Base-by-base conservation (phyloP, 352 stramenopile genomes). In the Globisporangium cystogenes region DNA sequence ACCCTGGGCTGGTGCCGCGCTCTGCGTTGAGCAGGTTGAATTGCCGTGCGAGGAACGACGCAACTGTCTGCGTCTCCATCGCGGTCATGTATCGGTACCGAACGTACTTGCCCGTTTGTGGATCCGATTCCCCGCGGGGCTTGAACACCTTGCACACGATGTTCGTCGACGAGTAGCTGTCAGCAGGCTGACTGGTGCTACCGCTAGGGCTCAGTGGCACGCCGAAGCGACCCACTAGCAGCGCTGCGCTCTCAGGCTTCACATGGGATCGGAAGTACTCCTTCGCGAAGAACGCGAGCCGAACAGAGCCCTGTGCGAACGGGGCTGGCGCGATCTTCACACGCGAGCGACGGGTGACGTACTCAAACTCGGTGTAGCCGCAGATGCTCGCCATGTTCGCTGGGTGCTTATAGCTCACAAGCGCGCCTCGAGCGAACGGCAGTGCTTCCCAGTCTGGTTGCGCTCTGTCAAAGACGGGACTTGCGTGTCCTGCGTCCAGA, bases 61-160 rank as follows among this genome's bases (percentile, higher is more conserved):
- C 67, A 37, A 82, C 67, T 12, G 62, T 66, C 16, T 68, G 72
- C 21, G 60, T 60, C 54, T 79, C 68, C 49, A 74, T 69, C 37
- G 70, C 55, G 37, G 56, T 59, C 23, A 74, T 52, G 48, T 74
- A 81, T 48, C 44, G 70, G 55, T 54, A 67, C 59, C 27, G 64
- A 31, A 48, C 57, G 57, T 51, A 48, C 57, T 26, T 53, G 45
- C 31, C 57, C 48, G 47, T n/a, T 1, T 26, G 41, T 26, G 4
- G 0, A 1, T 35, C 27, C 21, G 18, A 16, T 2, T 36, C 20
- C 12, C 23, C 43, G 12, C 21, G 11, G 5, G 41, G 20, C 42
- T 48, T 48, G 43, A 33, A 48, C 12, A 33, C 21, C 18, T 48
- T 48, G 43, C 43, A 48, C 24, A 36, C 43, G 4, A 33, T 11